Conservation (phyloP, 2,329 filamentous ascomycete genomes). For the Penicillium sp. region DNA sequence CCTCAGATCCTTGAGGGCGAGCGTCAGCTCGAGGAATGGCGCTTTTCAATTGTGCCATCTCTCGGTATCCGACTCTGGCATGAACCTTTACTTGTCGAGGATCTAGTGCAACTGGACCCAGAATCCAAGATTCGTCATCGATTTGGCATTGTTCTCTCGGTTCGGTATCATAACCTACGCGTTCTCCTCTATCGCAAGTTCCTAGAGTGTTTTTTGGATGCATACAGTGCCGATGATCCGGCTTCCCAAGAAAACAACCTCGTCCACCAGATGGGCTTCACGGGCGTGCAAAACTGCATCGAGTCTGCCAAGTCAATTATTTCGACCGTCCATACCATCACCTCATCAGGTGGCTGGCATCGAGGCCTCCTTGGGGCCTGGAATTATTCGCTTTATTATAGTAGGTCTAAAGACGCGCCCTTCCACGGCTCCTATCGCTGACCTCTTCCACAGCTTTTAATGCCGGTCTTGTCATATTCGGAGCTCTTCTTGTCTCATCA, state of each 20-base stretch:
- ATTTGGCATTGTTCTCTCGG: constrained; percentile 46
- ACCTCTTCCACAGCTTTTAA: constrained; percentile 27
- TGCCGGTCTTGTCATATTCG: constrained; percentile 36
- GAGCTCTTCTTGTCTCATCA: constrained; percentile 23
- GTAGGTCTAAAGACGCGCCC: constrained; percentile 21
- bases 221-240: constrained; percentile 4
- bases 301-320: constrained; percentile 34
- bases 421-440: constrained; percentile 1
- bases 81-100: constrained; percentile 7
- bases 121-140: constrained; percentile 6
- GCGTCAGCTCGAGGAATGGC: constrained; percentile 12
- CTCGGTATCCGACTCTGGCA: constrained; percentile 14
- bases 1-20: constrained; percentile 34
- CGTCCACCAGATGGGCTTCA: constrained; percentile 32
- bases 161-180: constrained; percentile 45
- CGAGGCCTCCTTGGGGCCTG: constrained; percentile 30
- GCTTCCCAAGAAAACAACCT: constrained; percentile 19
- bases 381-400: constrained; percentile 36
- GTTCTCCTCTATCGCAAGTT: constrained; percentile 45
- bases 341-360: constrained; percentile 17
- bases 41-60: constrained; percentile 2
- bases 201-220: constrained; percentile 40
- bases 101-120: constrained; percentile 8
- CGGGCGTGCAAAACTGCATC: constrained; percentile 34
- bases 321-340: constrained; percentile 23